Evolutionary conservation across 257 asterid genomes (phyloP), one percentile per base, ranked within the genome.

Genomic region (Craterostigma plantagineum): DNA sequence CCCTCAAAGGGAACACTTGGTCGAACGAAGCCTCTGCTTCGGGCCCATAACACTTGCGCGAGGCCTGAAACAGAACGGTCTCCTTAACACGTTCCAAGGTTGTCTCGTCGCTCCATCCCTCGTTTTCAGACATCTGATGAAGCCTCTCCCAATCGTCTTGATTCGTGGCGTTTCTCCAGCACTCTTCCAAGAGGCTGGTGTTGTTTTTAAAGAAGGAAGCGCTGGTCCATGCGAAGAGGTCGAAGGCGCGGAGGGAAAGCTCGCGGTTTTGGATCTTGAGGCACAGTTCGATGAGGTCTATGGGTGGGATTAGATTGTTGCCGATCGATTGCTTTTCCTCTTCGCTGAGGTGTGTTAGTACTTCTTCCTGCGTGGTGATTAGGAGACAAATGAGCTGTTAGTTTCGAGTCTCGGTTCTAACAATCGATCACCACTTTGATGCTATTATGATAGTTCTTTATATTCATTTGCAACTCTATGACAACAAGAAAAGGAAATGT

Each of bases 121-220:
- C 91, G 0, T 46, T 63, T 33, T 55, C 16, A 34, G 86, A 87
- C 62, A 42, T 65, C 57, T 66, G 68, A 55, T 76, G 60, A 27
- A 87, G 72, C 33, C 34, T 54, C 33, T 56, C 76, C 98, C 95
- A 87, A 53, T 82, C 82, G 36, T 87, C 98, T 58, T 82, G 93
- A 58, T 68, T 70, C 35, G 86, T 79, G 12, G 93, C 95, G 48
- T 82, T 82, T 49, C 82, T 82, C 98, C 95, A 87, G 77, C 98
- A 87, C 14, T 82, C 83, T 70, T 82, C 93, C 66, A 87, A 53
- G 46, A 82, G 76, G 72, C 64, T 67, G 30, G 67, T 44, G 62
- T 87, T 82, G 43, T 61, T 65, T 65, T 67, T 74, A 38, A 79
- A 48, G 36, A 87, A 87, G 38, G 95, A 79, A 43, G 71, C 57